Percentiles rank a stretch among this genome's conserved stretches.
Conservation (phyloP, 352 stramenopile species). For the Pythium dissotocum region DNA sequence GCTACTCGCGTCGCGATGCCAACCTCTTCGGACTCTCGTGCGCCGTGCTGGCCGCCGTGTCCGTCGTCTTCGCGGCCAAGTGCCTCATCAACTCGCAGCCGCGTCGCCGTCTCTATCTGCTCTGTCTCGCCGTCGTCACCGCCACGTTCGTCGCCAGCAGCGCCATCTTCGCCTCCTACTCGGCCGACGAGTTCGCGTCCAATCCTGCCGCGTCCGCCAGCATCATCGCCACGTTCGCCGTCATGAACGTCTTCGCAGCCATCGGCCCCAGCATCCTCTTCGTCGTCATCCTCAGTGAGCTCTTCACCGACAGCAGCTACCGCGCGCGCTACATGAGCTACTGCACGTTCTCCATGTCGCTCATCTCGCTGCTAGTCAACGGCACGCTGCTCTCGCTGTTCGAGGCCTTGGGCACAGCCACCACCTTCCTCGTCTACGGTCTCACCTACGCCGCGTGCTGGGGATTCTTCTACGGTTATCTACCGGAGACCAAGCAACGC, state of each 20-base stretch:
- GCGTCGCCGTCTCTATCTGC: conserved; percentile 68
- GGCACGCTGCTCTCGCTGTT: conserved; percentile 81
- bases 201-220: conserved; percentile 44
- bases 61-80: conserved; percentile 62
- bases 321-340: conserved; percentile 87
- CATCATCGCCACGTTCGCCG: conserved; percentile 64
- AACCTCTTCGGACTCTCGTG: conserved; percentile 81
- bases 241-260: conserved; percentile 77
- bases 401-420: conserved; percentile 56
- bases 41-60: conserved; percentile 62
- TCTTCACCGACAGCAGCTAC: conserved; percentile 83
- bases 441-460: conserved; percentile 68
- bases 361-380: conserved; percentile 84
- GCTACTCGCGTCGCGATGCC: conserved; percentile 61
- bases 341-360: conserved; percentile 88
- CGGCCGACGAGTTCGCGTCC: conserved; percentile 58
- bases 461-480: conserved; percentile 63
- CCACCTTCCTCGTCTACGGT: conserved; percentile 72
- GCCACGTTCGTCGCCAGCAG: conserved; percentile 65
- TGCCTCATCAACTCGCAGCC: conserved; percentile 74
- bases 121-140: conserved; percentile 70
- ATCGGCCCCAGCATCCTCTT: conserved; percentile 81
- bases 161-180: conserved; percentile 68
- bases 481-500: conserved; percentile 80
- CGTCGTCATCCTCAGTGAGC: conserved; percentile 82